Evolutionary conservation across 371 early-diverging fungal species (phyloP).

Genomic region (Nematocida ironsii): DNA sequence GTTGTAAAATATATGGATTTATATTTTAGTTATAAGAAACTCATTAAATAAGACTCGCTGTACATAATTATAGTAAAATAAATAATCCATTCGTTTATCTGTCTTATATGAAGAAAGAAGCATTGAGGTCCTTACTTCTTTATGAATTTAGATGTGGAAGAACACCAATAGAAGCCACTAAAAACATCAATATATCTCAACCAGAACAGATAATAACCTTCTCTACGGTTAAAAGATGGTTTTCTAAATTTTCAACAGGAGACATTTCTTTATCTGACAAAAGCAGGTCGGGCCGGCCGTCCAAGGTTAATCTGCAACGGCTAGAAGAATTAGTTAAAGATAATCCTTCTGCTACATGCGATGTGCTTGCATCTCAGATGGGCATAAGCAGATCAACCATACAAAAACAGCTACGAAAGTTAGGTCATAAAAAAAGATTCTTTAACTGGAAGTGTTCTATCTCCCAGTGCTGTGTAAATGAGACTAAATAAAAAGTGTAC

Average conservation of each 20-base stretch:
- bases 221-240: conserved; percentile 1
- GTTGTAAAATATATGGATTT: no score
- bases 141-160: conserved; percentile 29
- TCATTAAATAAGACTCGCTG: conserved; percentile 4
- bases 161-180: background rate
- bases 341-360: background rate
- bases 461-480: background rate
- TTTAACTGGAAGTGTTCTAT: background rate
- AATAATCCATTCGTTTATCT: background rate
- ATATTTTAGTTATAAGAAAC: no score
- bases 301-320: background rate
- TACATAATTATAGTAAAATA: background rate
- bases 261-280: background rate
- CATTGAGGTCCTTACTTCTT: conserved; percentile 2
- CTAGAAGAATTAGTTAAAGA: conserved; percentile 1
- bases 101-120: background rate
- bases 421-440: background rate
- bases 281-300: background rate
- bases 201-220: background rate
- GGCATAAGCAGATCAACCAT: conserved; percentile 6
- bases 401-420: conserved; percentile 10
- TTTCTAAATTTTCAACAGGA: conserved; percentile 5
- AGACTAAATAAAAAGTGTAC: background rate
- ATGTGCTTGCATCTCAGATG: background rate
- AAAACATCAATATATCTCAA: background rate